Base-by-base conservation (phyloP, 2,329 filamentous ascomycete genomes). In the Fusarium sp. region DNA sequence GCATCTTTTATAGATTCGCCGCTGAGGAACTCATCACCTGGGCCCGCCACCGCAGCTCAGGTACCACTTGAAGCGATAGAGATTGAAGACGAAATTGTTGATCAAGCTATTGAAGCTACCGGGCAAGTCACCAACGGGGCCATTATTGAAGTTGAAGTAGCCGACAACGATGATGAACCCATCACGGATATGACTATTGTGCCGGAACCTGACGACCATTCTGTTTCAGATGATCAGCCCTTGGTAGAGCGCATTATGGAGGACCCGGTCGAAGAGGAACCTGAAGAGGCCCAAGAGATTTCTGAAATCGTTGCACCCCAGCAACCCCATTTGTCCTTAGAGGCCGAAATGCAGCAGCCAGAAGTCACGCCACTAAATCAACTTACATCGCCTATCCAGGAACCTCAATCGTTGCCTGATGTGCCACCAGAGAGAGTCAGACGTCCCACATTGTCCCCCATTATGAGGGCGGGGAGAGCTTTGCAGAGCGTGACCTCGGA, bases 401-500 rank as follows among this genome's bases (percentile, higher is more conserved):
- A 81, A 18, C 78, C 78, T 15, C 78, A 78, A 45, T 80, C 81
- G 8, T 33, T 79, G 23, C 78, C 77, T 10, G 81, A 83, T 48
- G 51, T 66, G 8, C 49, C 70, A 25, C 68, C 73, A 10, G 79
- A 81, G 18, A 79, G 78, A 42, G 79, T 77, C 4, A 66, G 73
- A 19, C 84, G 86, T 14, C 85, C 86, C 31, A 82, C 81, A 10
- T 80, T 90, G 1, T 89, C 88, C 10, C 87, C 88, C 4, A 89
- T 89, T 39, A 85, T 90, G n/a, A 83, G 88, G 49, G 88, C 84
- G 31, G 88, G 88, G 7, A 83, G 86, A 52, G 87, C 85, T 35
- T 79, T 90, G 19, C 88, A 90, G 74, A 88, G 84, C 64, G 86
- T 90, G 41, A 88, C 88, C 16, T 89, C 88, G 0, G 88, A 90